These are phyloP conservation scores for Xylariaceae sp. DNA, from an alignment of 2,329 filamentous ascomycete species.

Conservation along the genomic window DNA sequence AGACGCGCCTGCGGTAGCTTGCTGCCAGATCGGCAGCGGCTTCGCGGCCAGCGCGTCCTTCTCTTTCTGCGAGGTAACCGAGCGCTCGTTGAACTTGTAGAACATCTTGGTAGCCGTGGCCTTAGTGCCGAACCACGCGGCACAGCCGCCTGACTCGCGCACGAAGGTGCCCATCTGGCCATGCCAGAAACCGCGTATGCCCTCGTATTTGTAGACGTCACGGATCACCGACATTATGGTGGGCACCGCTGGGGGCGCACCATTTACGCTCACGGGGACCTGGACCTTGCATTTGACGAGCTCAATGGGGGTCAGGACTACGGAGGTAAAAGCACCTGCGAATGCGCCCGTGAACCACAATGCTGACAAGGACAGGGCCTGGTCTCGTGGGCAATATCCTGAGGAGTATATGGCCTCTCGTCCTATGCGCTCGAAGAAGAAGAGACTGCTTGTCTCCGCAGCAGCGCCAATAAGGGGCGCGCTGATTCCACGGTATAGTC, in stretches of 20 bases:
- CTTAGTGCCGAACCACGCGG: constrained; percentile 92
- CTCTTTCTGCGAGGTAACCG: constrained; percentile 37
- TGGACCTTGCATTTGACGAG: constrained; percentile 99
- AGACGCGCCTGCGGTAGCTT: constrained; percentile 77
- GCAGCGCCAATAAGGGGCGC: constrained; percentile 88
- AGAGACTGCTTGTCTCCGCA: constrained; percentile 84
- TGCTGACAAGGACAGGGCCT: constrained; percentile 65
- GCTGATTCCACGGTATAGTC: constrained; percentile 87
- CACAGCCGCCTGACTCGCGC: constrained; percentile 85
- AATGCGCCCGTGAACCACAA: constrained; percentile 78
- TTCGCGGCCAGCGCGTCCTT: constrained; percentile 40
- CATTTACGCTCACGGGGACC: constrained; percentile 52
- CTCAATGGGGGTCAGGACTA: constrained; percentile 91
- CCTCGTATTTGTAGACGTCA: constrained; percentile 76
- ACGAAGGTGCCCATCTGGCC: constrained; percentile 91
- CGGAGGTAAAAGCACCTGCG: constrained; percentile 81
- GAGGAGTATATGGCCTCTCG: constrained; percentile 57
- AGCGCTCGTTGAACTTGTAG: constrained; percentile 49
- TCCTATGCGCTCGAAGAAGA: constrained; percentile 81
- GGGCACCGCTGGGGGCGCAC: constrained; percentile 43
- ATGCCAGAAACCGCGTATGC: constrained; percentile 85
- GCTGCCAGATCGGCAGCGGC: constrained; percentile 74
- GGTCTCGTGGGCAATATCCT: constrained; percentile 45
- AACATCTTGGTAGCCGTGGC: constrained; percentile 73
- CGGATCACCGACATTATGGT: constrained; percentile 66